phyloP scores from a whole-genome alignment of 176 grass and related monocot species.

The Chrysopogon serrulatus region DNA sequence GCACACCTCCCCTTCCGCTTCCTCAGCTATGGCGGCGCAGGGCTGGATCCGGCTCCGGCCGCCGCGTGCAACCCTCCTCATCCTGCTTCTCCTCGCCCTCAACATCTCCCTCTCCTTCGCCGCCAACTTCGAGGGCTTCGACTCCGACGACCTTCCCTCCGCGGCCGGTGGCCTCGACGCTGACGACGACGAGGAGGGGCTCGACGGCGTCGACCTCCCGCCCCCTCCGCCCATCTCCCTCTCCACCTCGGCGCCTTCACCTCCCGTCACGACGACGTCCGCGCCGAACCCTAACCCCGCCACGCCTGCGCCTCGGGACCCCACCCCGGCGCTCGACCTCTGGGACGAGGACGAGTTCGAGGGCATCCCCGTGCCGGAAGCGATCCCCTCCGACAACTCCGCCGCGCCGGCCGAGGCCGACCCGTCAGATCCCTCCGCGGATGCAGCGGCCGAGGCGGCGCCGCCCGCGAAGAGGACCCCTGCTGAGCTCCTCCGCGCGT shows the following conservation, averaged over 20 bases:
- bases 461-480: slow-evolving; percentile 11
- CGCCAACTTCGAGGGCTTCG: slow-evolving; percentile 90
- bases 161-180: slow-evolving; percentile 30
- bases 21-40: slow-evolving; percentile 56
- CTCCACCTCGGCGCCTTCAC: slow-evolving; percentile 31
- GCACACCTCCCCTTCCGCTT: not conserved
- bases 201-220: slow-evolving; percentile 21
- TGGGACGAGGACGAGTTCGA: slow-evolving; percentile 99
- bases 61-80: slow-evolving; percentile 36
- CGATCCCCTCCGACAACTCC: not conserved
- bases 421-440: slow-evolving; percentile 29
- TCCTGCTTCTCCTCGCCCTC: slow-evolving; percentile 45
- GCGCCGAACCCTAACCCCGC: slow-evolving; percentile 39
- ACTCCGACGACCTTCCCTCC: slow-evolving; percentile 59
- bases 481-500: slow-evolving; percentile 45
- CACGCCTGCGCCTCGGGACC: slow-evolving; percentile 16
- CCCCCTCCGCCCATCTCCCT: slow-evolving; percentile 30
- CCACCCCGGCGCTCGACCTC: slow-evolving; percentile 49
- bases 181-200: slow-evolving; percentile 35
- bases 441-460: slow-evolving; percentile 24
- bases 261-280: slow-evolving; percentile 28
- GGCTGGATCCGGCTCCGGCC: slow-evolving; percentile 49
- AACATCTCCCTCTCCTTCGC: slow-evolving; percentile 52
- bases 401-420: slow-evolving; percentile 19
- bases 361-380: slow-evolving; percentile 60